These are phyloP conservation scores for Eucalyptus curtisii DNA, from an alignment of 345 rosid genomes.

Conservation along the genomic window DNA sequence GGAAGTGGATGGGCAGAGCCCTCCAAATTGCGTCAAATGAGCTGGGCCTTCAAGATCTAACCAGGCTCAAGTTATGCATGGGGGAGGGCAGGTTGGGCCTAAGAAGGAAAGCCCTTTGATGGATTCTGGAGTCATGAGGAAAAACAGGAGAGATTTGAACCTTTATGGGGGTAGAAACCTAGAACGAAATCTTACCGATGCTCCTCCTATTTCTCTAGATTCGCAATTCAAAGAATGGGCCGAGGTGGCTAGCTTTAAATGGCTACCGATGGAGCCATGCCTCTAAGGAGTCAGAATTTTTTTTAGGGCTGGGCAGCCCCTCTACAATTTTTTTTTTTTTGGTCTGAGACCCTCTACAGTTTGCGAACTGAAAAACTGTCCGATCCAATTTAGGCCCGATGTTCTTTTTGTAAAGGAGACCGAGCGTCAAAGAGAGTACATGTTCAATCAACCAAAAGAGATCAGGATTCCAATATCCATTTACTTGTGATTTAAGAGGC, in stretches of 20 bases:
- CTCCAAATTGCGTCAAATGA: background rate
- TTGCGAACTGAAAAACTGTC: background rate
- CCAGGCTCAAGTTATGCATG: background rate
- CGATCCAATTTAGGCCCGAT: background rate
- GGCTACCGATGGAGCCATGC: background rate
- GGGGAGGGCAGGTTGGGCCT: background rate
- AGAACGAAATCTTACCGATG: background rate
- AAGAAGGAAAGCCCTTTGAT: background rate
- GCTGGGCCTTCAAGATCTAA: background rate
- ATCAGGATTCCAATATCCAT: background rate
- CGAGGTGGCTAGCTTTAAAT: background rate
- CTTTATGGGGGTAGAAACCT: background rate
- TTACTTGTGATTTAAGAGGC: background rate
- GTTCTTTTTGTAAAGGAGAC: background rate
- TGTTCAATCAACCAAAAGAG: background rate
- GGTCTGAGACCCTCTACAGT: background rate
- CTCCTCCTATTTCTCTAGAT: background rate
- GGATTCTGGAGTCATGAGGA: background rate
- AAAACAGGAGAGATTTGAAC: background rate
- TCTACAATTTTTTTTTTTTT: too few relatives aligned
- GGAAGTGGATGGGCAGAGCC: background rate
- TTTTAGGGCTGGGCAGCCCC: background rate
- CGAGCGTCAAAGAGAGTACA: background rate
- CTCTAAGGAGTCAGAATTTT: background rate
- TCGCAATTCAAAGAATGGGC: background rate